These are phyloP conservation scores for Lyophyllum decastes DNA, from an alignment of 768 basidiomycete species.

Conservation along the genomic window DNA sequence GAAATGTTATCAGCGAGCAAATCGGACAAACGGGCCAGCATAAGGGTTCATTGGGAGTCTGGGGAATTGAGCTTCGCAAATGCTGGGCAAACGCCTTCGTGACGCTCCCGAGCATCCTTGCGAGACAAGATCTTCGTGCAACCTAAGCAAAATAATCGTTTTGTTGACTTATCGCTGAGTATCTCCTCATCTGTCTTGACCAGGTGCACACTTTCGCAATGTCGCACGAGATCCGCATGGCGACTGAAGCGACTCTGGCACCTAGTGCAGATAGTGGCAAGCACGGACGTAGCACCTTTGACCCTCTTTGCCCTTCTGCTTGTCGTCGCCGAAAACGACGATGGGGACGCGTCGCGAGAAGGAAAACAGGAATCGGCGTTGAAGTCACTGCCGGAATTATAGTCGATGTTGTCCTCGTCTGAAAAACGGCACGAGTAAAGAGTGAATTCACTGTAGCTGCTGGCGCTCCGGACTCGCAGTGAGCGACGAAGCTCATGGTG, in stretches of 20 bases:
- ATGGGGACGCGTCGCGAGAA: not conserved
- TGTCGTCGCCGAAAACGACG: not conserved
- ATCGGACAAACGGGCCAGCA: not conserved
- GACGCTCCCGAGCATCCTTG: conserved; percentile 14
- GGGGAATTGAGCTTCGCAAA: not conserved
- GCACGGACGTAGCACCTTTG: not conserved
- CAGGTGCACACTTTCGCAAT: conserved; percentile 7
- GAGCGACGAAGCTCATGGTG: not conserved
- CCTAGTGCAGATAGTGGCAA: not conserved
- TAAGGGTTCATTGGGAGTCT: not conserved
- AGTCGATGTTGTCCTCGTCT: not conserved
- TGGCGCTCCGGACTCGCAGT: not conserved
- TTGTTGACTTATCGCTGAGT: conserved; percentile 7
- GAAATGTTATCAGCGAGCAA: not conserved
- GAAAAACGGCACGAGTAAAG: not conserved
- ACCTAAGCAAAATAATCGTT: conserved; percentile 11
- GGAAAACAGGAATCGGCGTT: not conserved
- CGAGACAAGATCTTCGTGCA: conserved; percentile 15
- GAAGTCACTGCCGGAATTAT: not conserved
- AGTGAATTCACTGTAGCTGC: not conserved
- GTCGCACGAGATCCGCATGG: conserved; percentile 13
- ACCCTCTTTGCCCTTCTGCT: not conserved
- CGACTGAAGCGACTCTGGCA: not conserved
- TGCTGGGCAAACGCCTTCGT: conserved; percentile 8
- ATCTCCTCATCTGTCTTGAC: conserved; percentile 8